Evolutionary conservation across 768 basidiomycete genomes (phyloP), one percentile per base, ranked within the genome.

Genomic region (Myochromella boudieri): DNA sequence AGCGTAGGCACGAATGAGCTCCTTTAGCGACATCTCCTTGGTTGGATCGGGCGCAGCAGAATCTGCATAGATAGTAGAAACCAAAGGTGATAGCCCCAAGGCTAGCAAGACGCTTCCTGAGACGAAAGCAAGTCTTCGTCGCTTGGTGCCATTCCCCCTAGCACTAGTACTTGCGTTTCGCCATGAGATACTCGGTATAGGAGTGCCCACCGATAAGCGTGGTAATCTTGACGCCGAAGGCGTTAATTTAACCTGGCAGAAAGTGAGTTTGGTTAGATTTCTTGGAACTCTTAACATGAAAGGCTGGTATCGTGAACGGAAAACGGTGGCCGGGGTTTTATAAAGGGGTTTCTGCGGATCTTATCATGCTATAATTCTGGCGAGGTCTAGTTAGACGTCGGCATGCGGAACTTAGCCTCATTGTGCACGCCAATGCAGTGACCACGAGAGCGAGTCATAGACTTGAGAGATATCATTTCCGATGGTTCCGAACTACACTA

Each of bases 1-100:
- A 25, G 85, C 61, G 58, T 94, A 95, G 1, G 90, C 69, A 29
- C 92, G 79, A 37, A 90, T 48, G 17, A 89, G 76, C 1, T 69
- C 53, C 17, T 59, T 41, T 5, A 80, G 58, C 0, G 72, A 49
- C 24, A 61, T 42, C 4, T 58, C 54, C 12, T 24, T 34, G 8
- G 45, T 51, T 27, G 51, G 49, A 15, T 54, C 46, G 4, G 46
- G 25, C 17, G 45, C 37, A 22, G 46, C 41, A 34, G 49, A 33
- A 22, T 60, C 57, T 9, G 49, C 55, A 22, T 55, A 37, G 15
- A 55, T 42, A n/a, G 27, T 25, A 6, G 51, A 37, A 6, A 28
- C 10, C 32, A 40, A 50, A 10, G 53, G 51, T 24, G 49, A 39
- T 3, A 57, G 46, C 7, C 55, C 53, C 18, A 53, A 27, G 2